Conservation (phyloP, 257 asterid genomes). For the Fraxinus cuspidata region DNA sequence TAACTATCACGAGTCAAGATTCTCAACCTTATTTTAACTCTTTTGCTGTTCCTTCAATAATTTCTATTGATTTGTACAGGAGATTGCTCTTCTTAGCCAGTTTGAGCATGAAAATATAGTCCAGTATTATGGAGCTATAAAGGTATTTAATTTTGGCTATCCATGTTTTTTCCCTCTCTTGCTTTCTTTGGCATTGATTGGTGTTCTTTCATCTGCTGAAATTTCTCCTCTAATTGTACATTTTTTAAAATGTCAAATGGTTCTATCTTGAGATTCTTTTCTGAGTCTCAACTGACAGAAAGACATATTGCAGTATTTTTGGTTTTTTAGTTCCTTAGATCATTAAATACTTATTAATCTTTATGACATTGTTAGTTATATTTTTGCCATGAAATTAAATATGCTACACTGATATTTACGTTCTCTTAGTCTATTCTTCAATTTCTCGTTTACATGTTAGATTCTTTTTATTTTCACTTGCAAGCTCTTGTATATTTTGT, state of each 20-base stretch:
- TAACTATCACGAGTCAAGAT: slow-evolving; percentile 4
- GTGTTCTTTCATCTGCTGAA: not conserved
- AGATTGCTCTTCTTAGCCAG: slow-evolving; percentile 88
- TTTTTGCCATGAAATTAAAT: slow-evolving; percentile 10
- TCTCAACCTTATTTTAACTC: slow-evolving; percentile 15
- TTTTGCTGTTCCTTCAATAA: slow-evolving; percentile 13
- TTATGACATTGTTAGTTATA: not conserved
- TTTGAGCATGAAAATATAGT: slow-evolving; percentile 92
- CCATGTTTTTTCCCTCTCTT: slow-evolving; percentile 9
- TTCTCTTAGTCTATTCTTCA: not conserved
- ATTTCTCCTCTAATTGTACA: not conserved
- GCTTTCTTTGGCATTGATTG: slow-evolving; percentile 2
- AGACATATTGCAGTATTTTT: not conserved
- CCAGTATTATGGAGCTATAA: slow-evolving; percentile 80
- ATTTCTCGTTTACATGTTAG: slow-evolving; percentile 6
- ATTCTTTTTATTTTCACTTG: not conserved
- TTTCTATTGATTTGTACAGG: slow-evolving; percentile 49
- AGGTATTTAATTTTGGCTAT: slow-evolving; percentile 46
- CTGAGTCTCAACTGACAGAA: not conserved
- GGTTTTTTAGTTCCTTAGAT: not conserved
- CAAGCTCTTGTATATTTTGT: not conserved
- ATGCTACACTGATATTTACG: not conserved
- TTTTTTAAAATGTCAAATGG: not conserved
- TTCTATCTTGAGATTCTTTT: not conserved
- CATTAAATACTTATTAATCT: not conserved